Conservation (phyloP, 805 yeast species). For the Isabelozyma rhagii region DNA sequence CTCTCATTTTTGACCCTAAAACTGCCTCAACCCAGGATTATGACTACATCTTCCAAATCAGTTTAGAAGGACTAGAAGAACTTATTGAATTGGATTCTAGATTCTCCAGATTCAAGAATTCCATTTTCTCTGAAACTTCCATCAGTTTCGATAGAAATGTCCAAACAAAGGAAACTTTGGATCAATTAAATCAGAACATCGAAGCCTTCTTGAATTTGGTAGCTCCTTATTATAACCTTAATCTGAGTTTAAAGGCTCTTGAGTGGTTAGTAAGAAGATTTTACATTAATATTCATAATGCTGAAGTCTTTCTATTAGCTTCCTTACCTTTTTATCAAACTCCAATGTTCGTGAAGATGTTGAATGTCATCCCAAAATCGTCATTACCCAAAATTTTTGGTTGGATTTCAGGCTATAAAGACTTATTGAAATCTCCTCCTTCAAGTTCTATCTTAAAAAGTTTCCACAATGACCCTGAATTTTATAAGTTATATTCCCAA, state of each 20-base stretch:
- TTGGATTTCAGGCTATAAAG: constrained; percentile 69
- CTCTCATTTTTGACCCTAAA: constrained; percentile 80
- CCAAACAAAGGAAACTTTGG: constrained; percentile 73
- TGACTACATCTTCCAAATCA: constrained; percentile 70
- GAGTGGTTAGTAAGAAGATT: constrained; percentile 96
- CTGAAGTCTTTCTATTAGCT: constrained; percentile 69
- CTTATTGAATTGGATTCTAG: constrained; percentile 70
- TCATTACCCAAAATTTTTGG: constrained; percentile 73
- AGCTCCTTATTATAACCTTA: constrained; percentile 72
- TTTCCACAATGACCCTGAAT: constrained; percentile 61
- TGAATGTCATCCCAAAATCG: constrained; percentile 62
- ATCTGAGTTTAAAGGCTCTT: constrained; percentile 74
- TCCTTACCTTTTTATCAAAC: constrained; percentile 77
- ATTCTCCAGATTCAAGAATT: constrained; percentile 62
- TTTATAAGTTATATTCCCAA: constrained; percentile 63
- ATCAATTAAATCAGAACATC: constrained; percentile 71
- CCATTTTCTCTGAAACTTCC: constrained; percentile 83
- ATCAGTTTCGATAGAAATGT: constrained; percentile 76
- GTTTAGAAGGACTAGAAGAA: constrained; percentile 74
- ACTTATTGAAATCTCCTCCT: constrained; percentile 61
- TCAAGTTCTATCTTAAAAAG: constrained; percentile 67
- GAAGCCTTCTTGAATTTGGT: constrained; percentile 69
- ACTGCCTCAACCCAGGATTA: constrained; percentile 94
- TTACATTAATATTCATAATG: constrained; percentile 75
- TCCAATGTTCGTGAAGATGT: constrained; percentile 70